phyloP scores from a whole-genome alignment of 148 eudicot genomes.

The Dysphania ambrosioides region DNA sequence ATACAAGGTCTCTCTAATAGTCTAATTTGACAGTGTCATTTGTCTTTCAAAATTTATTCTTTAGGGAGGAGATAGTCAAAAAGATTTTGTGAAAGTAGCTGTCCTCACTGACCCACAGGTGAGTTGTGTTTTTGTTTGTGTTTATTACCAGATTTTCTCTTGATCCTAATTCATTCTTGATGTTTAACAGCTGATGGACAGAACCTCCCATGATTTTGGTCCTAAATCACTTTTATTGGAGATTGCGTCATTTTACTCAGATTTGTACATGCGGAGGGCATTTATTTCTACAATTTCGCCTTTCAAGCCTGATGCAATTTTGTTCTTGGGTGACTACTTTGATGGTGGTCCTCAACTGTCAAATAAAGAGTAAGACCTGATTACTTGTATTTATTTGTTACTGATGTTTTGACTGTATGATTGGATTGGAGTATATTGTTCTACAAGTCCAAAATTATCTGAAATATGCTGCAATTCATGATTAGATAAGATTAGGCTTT shows the following conservation, averaged over 20 bases:
- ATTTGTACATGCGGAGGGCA: conserved; percentile 88
- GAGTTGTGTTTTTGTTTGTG: conserved; percentile 10
- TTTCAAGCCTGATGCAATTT: conserved; percentile 68
- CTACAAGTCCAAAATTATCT: neutral
- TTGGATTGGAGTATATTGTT: neutral
- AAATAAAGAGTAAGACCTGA: conserved; percentile 68
- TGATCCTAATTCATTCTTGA: conserved; percentile 6
- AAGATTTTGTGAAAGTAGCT: conserved; percentile 68
- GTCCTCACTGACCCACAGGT: conserved; percentile 95
- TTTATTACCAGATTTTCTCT: neutral
- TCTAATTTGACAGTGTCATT: conserved; percentile 4
- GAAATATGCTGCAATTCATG: neutral
- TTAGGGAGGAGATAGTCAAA: conserved; percentile 35
- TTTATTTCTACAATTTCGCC: conserved; percentile 65
- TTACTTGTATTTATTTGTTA: neutral
- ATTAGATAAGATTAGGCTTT: too few relatives aligned
- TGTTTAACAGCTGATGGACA: conserved; percentile 74
- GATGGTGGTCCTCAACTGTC: conserved; percentile 75
- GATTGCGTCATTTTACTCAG: conserved; percentile 75
- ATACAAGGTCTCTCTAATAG: neutral
- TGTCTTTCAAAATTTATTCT: conserved; percentile 32
- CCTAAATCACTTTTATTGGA: conserved; percentile 74
- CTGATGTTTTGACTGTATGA: neutral
- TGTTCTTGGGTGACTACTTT: conserved; percentile 89
- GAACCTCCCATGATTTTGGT: conserved; percentile 66